These are phyloP conservation scores for Nakazawaea peltata DNA, from an alignment of 805 yeast species.

Conservation along the genomic window DNA sequence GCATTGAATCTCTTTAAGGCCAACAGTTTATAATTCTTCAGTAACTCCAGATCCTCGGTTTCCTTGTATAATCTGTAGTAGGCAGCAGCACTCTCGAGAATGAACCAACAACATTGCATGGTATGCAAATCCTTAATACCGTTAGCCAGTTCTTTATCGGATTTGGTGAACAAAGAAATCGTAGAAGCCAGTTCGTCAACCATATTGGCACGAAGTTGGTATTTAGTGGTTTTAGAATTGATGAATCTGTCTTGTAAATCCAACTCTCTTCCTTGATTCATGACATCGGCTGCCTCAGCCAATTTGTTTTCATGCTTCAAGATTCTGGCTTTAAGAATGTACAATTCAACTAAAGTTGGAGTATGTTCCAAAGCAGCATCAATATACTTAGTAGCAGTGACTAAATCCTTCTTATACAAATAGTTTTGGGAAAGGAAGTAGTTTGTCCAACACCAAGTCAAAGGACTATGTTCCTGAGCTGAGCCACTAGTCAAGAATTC, in stretches of 20 bases:
- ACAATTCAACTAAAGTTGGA: constrained; percentile 80
- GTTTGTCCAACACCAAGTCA: constrained; percentile 56
- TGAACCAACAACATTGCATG: constrained; percentile 90
- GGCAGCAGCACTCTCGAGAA: constrained; percentile 79
- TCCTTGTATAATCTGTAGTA: constrained; percentile 52
- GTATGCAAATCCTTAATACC: constrained; percentile 81
- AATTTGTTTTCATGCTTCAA: constrained; percentile 63
- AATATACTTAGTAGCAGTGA: constrained; percentile 46
- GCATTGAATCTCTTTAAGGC: constrained; percentile 73
- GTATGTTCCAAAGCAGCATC: constrained; percentile 62
- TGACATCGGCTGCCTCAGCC: constrained; percentile 50
- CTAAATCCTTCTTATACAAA: constrained; percentile 45
- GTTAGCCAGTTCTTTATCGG: constrained; percentile 60
- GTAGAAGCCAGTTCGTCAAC: constrained; percentile 67
- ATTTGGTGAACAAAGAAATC: constrained; percentile 77
- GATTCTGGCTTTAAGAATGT: constrained; percentile 73
- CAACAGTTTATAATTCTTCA: constrained; percentile 50
- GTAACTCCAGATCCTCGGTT: constrained; percentile 21
- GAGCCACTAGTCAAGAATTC: constrained; percentile 26
- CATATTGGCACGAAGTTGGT: constrained; percentile 66
- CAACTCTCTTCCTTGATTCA: constrained; percentile 63
- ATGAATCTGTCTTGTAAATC: constrained; percentile 90
- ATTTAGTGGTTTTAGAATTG: constrained; percentile 82
- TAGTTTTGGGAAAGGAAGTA: constrained; percentile 77
- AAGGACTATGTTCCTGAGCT: constrained; percentile 24